These are phyloP conservation scores for Phytophthora capsici DNA, from an alignment of 352 stramenopile genomes.

Conservation along the genomic window DNA sequence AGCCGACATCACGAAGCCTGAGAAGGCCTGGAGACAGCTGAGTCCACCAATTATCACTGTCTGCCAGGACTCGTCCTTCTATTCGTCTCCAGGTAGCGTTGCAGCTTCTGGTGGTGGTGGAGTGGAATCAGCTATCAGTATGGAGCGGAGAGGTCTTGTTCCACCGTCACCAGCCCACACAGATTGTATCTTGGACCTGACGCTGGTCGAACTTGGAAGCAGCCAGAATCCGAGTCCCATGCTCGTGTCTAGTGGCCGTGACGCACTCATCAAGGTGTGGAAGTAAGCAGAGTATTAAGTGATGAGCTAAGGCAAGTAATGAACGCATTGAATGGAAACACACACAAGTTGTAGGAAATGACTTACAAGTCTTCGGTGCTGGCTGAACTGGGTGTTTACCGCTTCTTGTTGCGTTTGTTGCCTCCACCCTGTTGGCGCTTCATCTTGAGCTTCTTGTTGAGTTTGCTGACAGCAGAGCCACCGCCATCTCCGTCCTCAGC, in stretches of 20 bases:
- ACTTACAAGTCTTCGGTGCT: too few species aligned
- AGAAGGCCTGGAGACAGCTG: constrained; percentile 90
- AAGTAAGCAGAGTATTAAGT: constrained; percentile 62
- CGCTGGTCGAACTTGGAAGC: constrained; percentile 92
- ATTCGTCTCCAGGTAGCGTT: constrained; percentile 54
- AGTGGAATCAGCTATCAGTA: constrained; percentile 78
- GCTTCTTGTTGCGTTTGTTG: constrained; percentile 53
- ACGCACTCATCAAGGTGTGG: constrained; percentile 98
- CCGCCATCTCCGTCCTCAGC: constrained; percentile 32
- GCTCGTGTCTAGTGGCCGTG: constrained; percentile 93
- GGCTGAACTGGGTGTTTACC: constrained; percentile 22
- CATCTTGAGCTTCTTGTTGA: constrained; percentile 50
- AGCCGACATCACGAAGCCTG: constrained; percentile 70
- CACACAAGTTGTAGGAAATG: too few species aligned
- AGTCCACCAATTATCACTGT: constrained; percentile 84
- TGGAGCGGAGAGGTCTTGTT: constrained; percentile 89
- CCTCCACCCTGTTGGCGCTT: constrained; percentile 36
- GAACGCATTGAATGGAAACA: constrained; percentile 11
- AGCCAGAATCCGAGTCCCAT: constrained; percentile 60
- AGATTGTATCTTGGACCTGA: constrained; percentile 96
- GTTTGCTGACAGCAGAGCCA: constrained; percentile 28
- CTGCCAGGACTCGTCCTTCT: constrained; percentile 85
- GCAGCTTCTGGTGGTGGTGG: constrained; percentile 56
- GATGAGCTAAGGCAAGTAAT: constrained; percentile 23
- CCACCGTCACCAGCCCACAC: constrained; percentile 89